Base-by-base conservation (phyloP, 2,329 filamentous ascomycete genomes). In the Colletotrichum camelliae region DNA sequence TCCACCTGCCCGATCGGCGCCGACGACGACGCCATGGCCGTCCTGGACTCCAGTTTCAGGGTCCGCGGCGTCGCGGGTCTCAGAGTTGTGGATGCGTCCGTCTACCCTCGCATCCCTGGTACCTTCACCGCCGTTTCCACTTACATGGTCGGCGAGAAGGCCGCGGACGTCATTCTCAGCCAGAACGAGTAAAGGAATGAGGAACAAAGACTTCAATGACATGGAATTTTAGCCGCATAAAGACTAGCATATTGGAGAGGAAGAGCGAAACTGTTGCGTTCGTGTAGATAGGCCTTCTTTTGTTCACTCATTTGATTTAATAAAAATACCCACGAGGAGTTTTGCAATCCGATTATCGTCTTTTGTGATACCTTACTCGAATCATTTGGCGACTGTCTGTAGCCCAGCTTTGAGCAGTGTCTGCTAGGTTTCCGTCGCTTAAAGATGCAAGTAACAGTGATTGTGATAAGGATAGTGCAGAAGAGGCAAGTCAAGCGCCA, bases 11-110 rank as follows among this genome's bases (percentile, higher is more conserved):
- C 82, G 0, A 84, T 84, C 7, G 83, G 82, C 2, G 72, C 81
- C 1, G 80, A 83, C 7, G 77, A 79, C 27, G 83, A 84, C 39
- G 77, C 79, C 16, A 79, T 81, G 78, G 82, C 87, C 0, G 88
- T 89, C 9, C 85, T 90, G 1, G 88, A 90, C 75, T 83, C 86
- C 37, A 87, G 87, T 80, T 87, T 88, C 67, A 84, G 88, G 62
- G 88, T 90, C 4, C 76, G 81, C 81, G 89, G 80, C n/a, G 87
- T 87, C 4, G 77, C 83, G 37, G 87, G 87, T 66, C 84, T 88
- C 27, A 82, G 86, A 73, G 87, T 88, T 5, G 87, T 88, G 7
- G 87, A 88, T 75, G 86, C 85, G 2, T 87, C 85, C 0, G 83
- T 88, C 43, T 88, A 87, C 78, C 87, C 86, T 5, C 66, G 75